Evolutionary conservation across 345 rosid species (phyloP).

Genomic region (Melaleuca alternifolia): DNA sequence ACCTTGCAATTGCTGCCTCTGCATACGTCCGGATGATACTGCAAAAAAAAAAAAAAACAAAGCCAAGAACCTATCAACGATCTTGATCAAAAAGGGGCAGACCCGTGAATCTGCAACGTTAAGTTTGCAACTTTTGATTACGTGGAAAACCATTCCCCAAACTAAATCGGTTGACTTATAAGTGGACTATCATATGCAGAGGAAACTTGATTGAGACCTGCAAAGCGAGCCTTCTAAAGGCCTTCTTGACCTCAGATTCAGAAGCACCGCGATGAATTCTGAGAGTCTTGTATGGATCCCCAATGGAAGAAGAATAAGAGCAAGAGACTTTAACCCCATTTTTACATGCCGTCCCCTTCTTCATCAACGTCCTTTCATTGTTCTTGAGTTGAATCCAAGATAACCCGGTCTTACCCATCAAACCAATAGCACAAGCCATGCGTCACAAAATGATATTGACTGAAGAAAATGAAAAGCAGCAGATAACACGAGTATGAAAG

Average conservation of each 20-base stretch:
- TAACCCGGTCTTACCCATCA: neutral
- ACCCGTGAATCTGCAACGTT: neutral
- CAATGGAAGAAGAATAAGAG: constrained; percentile 25
- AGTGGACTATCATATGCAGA: neutral
- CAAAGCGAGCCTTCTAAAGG: constrained; percentile 74
- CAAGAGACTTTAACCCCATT: constrained; percentile 22
- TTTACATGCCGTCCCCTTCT: constrained; percentile 16
- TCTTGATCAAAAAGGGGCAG: neutral
- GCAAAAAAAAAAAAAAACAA: neutral
- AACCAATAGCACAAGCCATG: neutral
- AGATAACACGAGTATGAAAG: neutral
- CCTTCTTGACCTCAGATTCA: constrained; percentile 80
- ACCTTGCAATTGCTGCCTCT: constrained; percentile 72
- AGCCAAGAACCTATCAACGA: neutral
- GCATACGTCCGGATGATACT: constrained; percentile 99
- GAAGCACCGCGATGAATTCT: constrained; percentile 68
- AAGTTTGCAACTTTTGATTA: neutral
- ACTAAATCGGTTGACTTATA: neutral
- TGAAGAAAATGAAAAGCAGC: neutral
- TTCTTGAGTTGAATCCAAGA: neutral
- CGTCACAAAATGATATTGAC: neutral
- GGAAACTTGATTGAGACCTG: constrained; percentile 29
- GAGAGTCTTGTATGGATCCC: constrained; percentile 66
- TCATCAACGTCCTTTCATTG: neutral
- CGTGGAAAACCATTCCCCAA: neutral